Base-by-base conservation (phyloP, 768 basidiomycete genomes). In the Rhizopogon rudus region DNA sequence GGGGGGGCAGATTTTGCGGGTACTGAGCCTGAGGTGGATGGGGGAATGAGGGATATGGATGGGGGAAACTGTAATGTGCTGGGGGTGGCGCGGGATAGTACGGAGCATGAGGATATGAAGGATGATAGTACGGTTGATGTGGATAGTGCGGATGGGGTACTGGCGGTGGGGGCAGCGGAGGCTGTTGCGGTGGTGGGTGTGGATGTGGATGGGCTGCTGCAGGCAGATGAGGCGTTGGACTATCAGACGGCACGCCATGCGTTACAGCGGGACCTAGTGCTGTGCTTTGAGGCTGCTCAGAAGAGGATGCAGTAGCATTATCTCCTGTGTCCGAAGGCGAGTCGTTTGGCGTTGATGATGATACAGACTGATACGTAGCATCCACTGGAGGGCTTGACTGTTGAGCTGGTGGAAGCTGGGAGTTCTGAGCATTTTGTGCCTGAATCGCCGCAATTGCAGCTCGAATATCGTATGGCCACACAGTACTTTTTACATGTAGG, bases 381-480 rank as follows among this genome's bases (percentile, higher is more conserved):
- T 41, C 58, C 52, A 13, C 48, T 35, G 29, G 60, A 39, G 0
- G 59, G 17, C 20, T 61, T 60, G 50, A 46, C 50, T 54, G 56
- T 55, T 60, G 31, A 29, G 61, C 51, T 7, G 59, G 40, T 51
- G 48, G 60, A 40, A 56, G 17, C 57, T 71, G 62, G 7, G 61
- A 64, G 41, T 46, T 63, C 52, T 64, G 64, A 16, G 63, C 56
- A 42, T 61, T 62, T 54, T 63, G 61, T 17, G 60, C 57, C 56
- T 74, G 74, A 61, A 88, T 69, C 40, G 74, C 73, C 40, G 78
- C 77, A 57, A 89, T 87, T 44, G 83, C 84, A 50, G 78, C 80
- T 54, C 79, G 78, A 53, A 91, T 75, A 65, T 91, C 85, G 35
- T 73, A 69, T 10, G 88, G 88, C 88, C 88, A 91, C 68, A 91